Percentiles rank a stretch among this genome's conserved stretches.
phyloP scores from a whole-genome alignment of 108 stramenopile species.

The Cyclostephanos tholiformis region DNA sequence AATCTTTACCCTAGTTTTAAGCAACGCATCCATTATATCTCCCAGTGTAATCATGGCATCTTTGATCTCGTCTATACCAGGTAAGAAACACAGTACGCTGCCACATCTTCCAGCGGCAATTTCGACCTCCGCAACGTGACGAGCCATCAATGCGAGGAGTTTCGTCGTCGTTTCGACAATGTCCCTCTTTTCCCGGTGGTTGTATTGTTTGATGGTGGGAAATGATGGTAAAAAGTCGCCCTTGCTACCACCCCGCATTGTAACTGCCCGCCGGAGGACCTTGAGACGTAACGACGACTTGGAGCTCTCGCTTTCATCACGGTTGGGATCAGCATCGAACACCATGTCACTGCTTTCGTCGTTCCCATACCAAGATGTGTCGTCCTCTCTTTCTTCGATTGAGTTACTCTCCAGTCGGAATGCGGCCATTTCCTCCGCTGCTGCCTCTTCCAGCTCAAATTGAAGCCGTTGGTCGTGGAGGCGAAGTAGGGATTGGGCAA shows the following conservation, averaged over 20 bases:
- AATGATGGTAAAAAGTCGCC: not conserved
- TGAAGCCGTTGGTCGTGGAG: constrained; percentile 27
- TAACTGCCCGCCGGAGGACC: constrained; percentile 20
- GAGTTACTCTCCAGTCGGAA: constrained; percentile 8
- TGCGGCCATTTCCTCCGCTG: constrained; percentile 19
- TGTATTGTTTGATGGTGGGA: not conserved
- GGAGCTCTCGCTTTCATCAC: constrained; percentile 44
- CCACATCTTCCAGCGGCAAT: constrained; percentile 46
- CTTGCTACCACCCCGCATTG: constrained; percentile 15
- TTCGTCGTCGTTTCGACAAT: not conserved
- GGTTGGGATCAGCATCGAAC: constrained; percentile 12
- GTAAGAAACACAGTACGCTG: constrained; percentile 86
- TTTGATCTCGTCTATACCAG: constrained; percentile 83
- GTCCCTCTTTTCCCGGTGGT: constrained; percentile 20
- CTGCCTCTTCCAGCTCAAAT: constrained; percentile 27
- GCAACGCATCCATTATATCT: constrained; percentile 43
- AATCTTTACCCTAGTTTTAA: constrained; percentile 93
- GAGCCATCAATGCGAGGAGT: constrained; percentile 23
- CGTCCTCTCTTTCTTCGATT: constrained; percentile 1
- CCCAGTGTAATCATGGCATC: constrained; percentile 27
- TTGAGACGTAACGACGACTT: constrained; percentile 25
- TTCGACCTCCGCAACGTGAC: constrained; percentile 18
- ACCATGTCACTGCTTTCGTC: not conserved
- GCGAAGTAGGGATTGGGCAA: constrained; percentile 18
- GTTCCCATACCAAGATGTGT: constrained; percentile 5